These are phyloP conservation scores for Eutrema yunnanense DNA, from an alignment of 345 rosid genomes.

Conservation along the genomic window DNA sequence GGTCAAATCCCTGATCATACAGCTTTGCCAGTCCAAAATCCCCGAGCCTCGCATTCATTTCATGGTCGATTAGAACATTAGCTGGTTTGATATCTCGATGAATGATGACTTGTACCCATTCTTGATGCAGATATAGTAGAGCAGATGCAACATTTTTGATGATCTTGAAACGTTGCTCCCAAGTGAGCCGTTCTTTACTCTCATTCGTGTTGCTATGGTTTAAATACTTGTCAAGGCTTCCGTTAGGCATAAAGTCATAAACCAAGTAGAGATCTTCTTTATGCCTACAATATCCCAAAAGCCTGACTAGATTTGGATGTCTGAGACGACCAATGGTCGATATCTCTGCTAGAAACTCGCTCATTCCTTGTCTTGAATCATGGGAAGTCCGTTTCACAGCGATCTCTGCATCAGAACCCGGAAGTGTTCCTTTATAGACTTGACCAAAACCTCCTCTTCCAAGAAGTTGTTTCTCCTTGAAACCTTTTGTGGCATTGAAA, in stretches of 20 bases:
- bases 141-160: constrained; percentile 36
- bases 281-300: constrained; percentile 40
- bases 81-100: constrained; percentile 43
- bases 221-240: constrained; percentile 45
- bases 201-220: neutral
- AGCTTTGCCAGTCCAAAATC: constrained; percentile 41
- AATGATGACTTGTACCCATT: constrained; percentile 44
- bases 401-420: constrained; percentile 32
- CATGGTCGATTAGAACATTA: constrained; percentile 34
- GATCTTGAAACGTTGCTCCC: constrained; percentile 41
- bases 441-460: constrained; percentile 54
- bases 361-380: constrained; percentile 47
- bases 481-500: constrained; percentile 38
- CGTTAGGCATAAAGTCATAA: constrained; percentile 48
- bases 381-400: constrained; percentile 56
- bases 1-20: constrained; percentile 34
- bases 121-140: constrained; percentile 37
- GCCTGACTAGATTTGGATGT: constrained; percentile 37
- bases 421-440: constrained; percentile 48
- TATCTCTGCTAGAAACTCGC: constrained; percentile 48
- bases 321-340: constrained; percentile 36
- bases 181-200: constrained; percentile 22
- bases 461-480: constrained; percentile 39
- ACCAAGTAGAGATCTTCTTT: constrained; percentile 39
- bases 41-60: constrained; percentile 37